Base-by-base conservation (phyloP, 257 asterid genomes). In the Misopates orontium region DNA sequence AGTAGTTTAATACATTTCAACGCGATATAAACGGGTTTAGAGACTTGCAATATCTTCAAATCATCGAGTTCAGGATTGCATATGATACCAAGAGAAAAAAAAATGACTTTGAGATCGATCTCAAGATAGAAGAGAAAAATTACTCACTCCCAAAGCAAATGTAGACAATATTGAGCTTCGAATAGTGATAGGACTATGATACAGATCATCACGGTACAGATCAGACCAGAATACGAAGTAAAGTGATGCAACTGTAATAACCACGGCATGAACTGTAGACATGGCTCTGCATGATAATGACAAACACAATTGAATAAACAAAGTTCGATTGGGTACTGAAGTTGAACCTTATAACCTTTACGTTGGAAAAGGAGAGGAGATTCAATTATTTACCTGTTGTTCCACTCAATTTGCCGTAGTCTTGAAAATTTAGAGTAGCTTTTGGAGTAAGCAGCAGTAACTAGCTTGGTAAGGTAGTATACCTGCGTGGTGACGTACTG, bases 361-460 rank as follows among this genome's bases (percentile, higher is more conserved):
- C 3, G 18, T 18, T 15, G 21, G 53, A 23, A 49, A 64, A 60
- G 39, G 17, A 73, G 42, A 68, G 36, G 62, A 23, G 31, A 10
- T 22, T 28, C 31, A 77, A n/a, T n/a, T n/a, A n/a, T 80, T 72
- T 49, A 90, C 97, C 97, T 86, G 63, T 90, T 90, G 78, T 79
- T 85, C 97, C 97, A 90, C 73, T 90, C 97, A 56, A 90, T 71
- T 71, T 82, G 92, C 45, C 69, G 81, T 53, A 79, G 36, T 71
- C 72, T 78, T 40, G 90, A 67, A 56, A 85, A 85, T 75, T 74
- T 77, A 16, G 72, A 44, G 76, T 83, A 87, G 77, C 86, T 77
- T 79, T 90, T 90, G 78, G 82, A 80, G 79, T 67, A 80, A 73
- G 64, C 58, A 41, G 83, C 72, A 61, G 87, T 74, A 47, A 80